Conservation (phyloP, 1,284 basidiomycete species). For the Sporisorium graminicola region DNA sequence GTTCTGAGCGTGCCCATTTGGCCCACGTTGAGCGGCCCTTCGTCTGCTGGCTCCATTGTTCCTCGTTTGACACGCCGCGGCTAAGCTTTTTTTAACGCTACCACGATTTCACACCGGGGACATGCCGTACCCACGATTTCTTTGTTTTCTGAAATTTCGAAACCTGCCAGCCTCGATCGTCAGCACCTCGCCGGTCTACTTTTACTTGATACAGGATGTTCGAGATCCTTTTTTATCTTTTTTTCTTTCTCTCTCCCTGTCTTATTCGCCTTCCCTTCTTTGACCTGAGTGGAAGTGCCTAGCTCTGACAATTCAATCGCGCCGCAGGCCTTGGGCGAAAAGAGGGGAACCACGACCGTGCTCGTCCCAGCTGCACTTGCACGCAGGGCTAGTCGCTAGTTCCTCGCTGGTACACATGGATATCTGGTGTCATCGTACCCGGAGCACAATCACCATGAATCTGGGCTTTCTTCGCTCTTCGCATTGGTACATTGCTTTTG, state of each 20-base stretch:
- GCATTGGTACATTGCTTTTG: neutral
- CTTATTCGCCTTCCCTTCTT: neutral
- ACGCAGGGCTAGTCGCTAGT: no score
- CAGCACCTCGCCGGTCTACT: neutral
- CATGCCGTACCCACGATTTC: neutral
- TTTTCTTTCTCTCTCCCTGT: no score
- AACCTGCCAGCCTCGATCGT: conserved; percentile 4
- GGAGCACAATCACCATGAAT: neutral
- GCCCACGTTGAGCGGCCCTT: no score
- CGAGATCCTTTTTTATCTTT: neutral
- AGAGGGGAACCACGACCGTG: no score
- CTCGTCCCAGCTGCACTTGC: no score
- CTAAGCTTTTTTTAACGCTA: conserved; percentile 7
- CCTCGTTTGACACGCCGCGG: neutral
- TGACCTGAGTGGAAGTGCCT: neutral
- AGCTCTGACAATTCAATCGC: neutral
- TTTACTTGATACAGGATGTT: neutral
- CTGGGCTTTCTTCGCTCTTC: neutral
- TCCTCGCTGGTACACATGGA: neutral
- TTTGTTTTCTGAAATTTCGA: neutral
- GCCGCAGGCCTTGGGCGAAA: no score
- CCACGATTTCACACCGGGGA: conserved; percentile 1
- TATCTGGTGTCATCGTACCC: neutral
- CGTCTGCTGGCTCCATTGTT: neutral
- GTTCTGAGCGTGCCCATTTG: neutral